Percentiles rank a stretch among this genome's conserved stretches.
phyloP scores from a whole-genome alignment of 768 basidiomycete genomes.

The Crucibulum laeve region DNA sequence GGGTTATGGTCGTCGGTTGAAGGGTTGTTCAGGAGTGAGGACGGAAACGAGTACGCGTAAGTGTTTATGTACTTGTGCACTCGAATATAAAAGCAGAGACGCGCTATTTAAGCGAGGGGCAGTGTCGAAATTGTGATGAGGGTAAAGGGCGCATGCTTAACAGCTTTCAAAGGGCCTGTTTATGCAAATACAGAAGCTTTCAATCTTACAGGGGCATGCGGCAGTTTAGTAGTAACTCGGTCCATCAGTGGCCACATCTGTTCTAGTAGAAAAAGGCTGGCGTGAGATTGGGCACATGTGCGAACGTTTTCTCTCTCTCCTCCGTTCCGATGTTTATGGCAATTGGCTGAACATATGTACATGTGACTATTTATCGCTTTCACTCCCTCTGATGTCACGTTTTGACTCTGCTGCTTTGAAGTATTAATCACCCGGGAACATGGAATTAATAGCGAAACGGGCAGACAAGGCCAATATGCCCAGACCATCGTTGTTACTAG shows the following conservation, averaged over 20 bases:
- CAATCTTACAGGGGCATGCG: conserved; percentile 16
- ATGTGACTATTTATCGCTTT: conserved; percentile 22
- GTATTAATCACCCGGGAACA: too few species aligned
- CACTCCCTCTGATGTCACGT: too few species aligned
- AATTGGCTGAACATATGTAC: conserved; percentile 17
- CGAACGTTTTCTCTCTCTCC: conserved; percentile 21
- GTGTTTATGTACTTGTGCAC: too few species aligned
- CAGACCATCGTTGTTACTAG: too few species aligned
- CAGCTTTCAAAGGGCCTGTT: conserved; percentile 12
- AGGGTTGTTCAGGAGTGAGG: not conserved
- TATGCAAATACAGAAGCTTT: conserved; percentile 20
- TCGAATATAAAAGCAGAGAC: not conserved
- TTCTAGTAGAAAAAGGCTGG: conserved; percentile 20
- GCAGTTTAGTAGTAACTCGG: conserved; percentile 20
- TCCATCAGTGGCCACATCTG: conserved; percentile 23
- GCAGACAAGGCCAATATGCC: too few species aligned
- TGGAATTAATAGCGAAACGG: too few species aligned
- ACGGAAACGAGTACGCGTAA: too few species aligned
- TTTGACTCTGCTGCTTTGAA: too few species aligned
- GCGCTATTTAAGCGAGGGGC: not conserved
- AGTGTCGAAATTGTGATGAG: not conserved
- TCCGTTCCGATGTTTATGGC: conserved; percentile 31
- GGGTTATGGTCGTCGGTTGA: not conserved
- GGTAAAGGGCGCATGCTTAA: conserved; percentile 3
- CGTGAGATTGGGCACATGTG: conserved; percentile 33